phyloP scores from a whole-genome alignment of 2,329 filamentous ascomycete species.

The Tolypocladium album region DNA sequence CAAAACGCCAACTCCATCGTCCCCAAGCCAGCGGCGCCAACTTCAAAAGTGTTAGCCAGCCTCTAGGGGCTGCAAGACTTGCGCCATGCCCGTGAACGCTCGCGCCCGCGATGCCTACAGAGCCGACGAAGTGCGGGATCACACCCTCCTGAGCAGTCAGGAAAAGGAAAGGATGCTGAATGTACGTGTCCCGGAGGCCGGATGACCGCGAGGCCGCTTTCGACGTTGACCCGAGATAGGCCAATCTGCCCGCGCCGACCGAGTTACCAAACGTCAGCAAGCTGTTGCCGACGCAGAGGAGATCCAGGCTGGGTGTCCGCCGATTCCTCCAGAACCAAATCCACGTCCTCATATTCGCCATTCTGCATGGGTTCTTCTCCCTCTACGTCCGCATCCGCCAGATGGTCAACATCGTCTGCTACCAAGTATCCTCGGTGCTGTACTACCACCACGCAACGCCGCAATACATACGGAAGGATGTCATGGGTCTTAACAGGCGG shows the following conservation, averaged over 20 bases:
- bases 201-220: not conserved
- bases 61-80: constrained; percentile 14
- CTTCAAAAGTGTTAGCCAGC: constrained; percentile 10
- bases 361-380: constrained; percentile 75
- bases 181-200: constrained; percentile 11
- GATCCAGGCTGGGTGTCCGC: constrained; percentile 44
- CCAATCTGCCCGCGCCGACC: constrained; percentile 23
- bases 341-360: constrained; percentile 54
- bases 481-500: constrained; percentile 60
- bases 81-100: constrained; percentile 22
- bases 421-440: constrained; percentile 69
- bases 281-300: constrained; percentile 15
- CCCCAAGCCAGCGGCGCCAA: not conserved
- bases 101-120: constrained; percentile 28
- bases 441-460: constrained; percentile 96
- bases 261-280: constrained; percentile 17
- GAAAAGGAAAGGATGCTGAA: constrained; percentile 25
- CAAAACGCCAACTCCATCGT: not conserved
- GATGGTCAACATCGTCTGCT: constrained; percentile 66
- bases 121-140: constrained; percentile 23
- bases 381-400: constrained; percentile 77
- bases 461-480: constrained; percentile 81
- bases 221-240: constrained; percentile 15
- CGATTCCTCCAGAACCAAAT: constrained; percentile 52
- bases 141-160: constrained; percentile 22